Conservation (phyloP, 192 early-diverging fungal species). For the Coemansia sp. region DNA sequence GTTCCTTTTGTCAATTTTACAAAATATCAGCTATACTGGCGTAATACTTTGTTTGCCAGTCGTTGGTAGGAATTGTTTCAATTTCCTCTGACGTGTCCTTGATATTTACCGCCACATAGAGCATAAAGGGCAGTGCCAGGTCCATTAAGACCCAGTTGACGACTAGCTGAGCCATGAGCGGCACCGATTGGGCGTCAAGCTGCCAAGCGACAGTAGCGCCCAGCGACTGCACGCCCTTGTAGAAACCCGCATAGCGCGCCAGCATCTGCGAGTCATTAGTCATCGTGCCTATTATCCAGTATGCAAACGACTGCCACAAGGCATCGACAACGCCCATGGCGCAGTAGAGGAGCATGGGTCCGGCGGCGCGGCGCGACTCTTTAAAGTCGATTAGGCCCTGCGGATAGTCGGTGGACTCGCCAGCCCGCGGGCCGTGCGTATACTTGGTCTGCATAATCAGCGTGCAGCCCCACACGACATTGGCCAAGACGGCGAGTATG, state of each 20-base stretch:
- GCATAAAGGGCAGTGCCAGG: conserved; percentile 49
- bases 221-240: conserved; percentile 82
- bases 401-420: conserved; percentile 19
- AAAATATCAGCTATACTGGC: not conserved
- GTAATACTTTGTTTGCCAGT: not conserved
- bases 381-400: conserved; percentile 52
- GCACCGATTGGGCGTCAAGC: conserved; percentile 56
- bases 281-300: conserved; percentile 83
- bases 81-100: conserved; percentile 16
- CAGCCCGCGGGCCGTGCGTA: conserved; percentile 12
- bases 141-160: conserved; percentile 54
- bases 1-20: too few species aligned
- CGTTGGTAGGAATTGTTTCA: not conserved
- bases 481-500: conserved; percentile 10
- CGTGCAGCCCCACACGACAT: conserved; percentile 53
- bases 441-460: conserved; percentile 60
- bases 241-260: conserved; percentile 76
- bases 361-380: conserved; percentile 52
- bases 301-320: conserved; percentile 70
- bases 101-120: conserved; percentile 46
- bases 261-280: conserved; percentile 70
- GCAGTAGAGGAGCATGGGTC: conserved; percentile 65
- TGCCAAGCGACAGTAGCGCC: conserved; percentile 68
- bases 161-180: conserved; percentile 48
- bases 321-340: conserved; percentile 75